These are phyloP conservation scores for Spatholobus suberectus DNA, from an alignment of 306 rosid species.

Conservation along the genomic window DNA sequence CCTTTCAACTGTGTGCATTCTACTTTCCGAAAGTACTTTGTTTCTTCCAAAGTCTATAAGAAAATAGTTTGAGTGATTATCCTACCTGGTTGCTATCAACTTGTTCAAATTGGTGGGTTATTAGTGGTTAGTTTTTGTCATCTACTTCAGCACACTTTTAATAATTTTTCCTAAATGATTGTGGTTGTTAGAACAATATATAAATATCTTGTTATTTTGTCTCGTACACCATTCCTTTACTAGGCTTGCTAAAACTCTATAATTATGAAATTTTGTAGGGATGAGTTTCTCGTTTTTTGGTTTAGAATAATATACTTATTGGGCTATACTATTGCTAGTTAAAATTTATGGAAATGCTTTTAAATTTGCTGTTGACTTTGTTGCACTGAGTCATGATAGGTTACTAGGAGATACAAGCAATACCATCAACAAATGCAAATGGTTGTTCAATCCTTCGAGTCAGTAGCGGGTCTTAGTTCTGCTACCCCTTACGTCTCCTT, in stretches of 20 bases:
- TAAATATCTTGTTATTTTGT: conserved; percentile 4
- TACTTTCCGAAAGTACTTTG: conserved; percentile 24
- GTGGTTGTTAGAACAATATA: conserved; percentile 32
- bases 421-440: conserved; percentile 91
- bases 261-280: background rate
- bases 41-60: background rate
- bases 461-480: conserved; percentile 80
- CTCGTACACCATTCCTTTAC: background rate
- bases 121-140: conserved; percentile 24
- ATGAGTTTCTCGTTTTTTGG: background rate
- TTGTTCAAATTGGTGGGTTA: background rate
- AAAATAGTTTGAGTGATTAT: conserved; percentile 9
- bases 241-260: background rate
- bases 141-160: conserved; percentile 8
- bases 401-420: conserved; percentile 83
- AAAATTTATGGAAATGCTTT: background rate
- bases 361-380: background rate
- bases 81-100: conserved; percentile 17
- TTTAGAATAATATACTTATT: background rate
- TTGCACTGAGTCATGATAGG: conserved; percentile 50
- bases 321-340: background rate
- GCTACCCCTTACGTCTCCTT: conserved; percentile 79
- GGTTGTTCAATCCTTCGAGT: conserved; percentile 86
- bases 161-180: conserved; percentile 20
- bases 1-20: conserved; percentile 30